Conservation (phyloP, 768 basidiomycete species). For the Suillus alpinus region DNA sequence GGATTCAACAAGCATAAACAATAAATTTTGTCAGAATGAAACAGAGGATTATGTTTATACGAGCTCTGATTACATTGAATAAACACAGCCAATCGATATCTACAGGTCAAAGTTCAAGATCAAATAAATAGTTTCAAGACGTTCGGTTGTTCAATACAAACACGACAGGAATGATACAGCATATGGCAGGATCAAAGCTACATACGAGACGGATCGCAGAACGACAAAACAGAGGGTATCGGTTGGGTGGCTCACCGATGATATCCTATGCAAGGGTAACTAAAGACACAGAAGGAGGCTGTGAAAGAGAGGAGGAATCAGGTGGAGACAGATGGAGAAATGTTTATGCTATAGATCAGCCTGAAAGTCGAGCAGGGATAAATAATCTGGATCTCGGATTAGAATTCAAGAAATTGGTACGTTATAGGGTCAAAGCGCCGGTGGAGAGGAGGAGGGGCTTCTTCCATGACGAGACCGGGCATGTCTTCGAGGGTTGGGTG, state of each 20-base stretch:
- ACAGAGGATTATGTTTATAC: background rate
- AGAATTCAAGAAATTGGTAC: slow-evolving; percentile 78
- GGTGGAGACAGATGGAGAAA: slow-evolving; percentile 1
- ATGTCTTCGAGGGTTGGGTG: slow-evolving; percentile 77
- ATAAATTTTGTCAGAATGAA: background rate
- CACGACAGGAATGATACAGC: slow-evolving; percentile 25
- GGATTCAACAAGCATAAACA: slow-evolving; percentile 7
- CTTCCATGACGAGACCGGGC: slow-evolving; percentile 70
- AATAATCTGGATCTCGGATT: slow-evolving; percentile 22
- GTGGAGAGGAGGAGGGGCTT: slow-evolving; percentile 53
- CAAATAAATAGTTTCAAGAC: slow-evolving; percentile 7
- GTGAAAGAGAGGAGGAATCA: background rate
- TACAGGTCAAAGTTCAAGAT: slow-evolving; percentile 9
- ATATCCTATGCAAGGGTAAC: slow-evolving; percentile 1
- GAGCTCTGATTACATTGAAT: slow-evolving; percentile 12
- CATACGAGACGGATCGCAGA: slow-evolving; percentile 12
- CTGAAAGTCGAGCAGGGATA: slow-evolving; percentile 7
- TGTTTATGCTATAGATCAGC: slow-evolving; percentile 27
- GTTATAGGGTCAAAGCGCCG: slow-evolving; percentile 65
- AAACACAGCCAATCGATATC: slow-evolving; percentile 9
- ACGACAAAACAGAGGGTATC: slow-evolving; percentile 10
- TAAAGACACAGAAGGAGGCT: slow-evolving; percentile 5
- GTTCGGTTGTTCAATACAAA: slow-evolving; percentile 1
- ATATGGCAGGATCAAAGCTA: slow-evolving; percentile 27
- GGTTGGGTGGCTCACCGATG: background rate